Evolutionary conservation across 805 yeast genomes (phyloP).

Genomic region (Candida quercuum): DNA sequence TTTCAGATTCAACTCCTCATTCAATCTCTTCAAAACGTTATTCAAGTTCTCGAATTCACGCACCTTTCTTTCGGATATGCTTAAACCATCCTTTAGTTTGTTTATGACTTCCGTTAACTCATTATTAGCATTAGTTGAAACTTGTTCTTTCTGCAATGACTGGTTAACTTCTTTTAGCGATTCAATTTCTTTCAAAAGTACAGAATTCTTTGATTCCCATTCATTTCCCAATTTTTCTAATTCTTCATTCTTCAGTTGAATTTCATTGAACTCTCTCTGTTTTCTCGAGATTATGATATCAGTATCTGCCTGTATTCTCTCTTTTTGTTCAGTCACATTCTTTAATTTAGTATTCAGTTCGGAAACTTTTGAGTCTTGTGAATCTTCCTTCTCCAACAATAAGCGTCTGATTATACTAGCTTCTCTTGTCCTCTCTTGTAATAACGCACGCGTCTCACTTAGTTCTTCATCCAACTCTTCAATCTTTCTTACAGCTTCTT

Average conservation of each 20-base stretch:
- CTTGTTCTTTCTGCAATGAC: conserved; percentile 23
- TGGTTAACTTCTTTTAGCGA: conserved; percentile 25
- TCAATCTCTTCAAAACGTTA: conserved; percentile 47
- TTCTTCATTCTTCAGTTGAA: conserved; percentile 37
- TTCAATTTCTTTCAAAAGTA: conserved; percentile 25
- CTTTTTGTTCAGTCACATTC: conserved; percentile 54
- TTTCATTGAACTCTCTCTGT: conserved; percentile 63
- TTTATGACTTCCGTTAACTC: conserved; percentile 28
- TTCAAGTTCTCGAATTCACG: conserved; percentile 54
- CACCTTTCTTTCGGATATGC: conserved; percentile 42
- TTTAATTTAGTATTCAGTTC: conserved; percentile 51
- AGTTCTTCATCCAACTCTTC: conserved; percentile 79
- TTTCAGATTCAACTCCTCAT: conserved; percentile 64
- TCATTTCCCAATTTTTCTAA: conserved; percentile 32
- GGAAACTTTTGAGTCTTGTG: conserved; percentile 41
- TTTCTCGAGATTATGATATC: conserved; percentile 45
- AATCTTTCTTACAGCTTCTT: conserved; percentile 55
- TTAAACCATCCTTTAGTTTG: conserved; percentile 50
- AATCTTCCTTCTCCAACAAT: conserved; percentile 62
- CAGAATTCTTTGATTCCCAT: conserved; percentile 32
- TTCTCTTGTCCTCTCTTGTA: conserved; percentile 82
- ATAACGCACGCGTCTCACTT: conserved; percentile 61
- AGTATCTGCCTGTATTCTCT: conserved; percentile 49
- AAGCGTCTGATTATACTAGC: conserved; percentile 65
- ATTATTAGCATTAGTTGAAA: conserved; percentile 22